These are phyloP conservation scores for Piper longum DNA, from an alignment of 164 flowering plant species.

Conservation along the genomic window DNA sequence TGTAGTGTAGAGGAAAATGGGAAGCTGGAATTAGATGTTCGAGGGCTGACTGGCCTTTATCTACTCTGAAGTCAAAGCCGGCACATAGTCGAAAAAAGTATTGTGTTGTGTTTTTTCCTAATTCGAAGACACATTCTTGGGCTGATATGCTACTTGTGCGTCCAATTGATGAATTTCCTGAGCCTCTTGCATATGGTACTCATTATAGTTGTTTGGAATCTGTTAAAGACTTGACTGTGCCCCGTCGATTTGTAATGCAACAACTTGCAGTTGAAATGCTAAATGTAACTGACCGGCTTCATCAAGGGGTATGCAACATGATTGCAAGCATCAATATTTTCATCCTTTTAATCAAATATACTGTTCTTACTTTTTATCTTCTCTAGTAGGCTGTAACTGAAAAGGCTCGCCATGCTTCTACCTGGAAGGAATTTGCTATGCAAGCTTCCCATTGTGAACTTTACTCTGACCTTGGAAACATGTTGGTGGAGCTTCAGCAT, in stretches of 20 bases:
- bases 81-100: conserved; percentile 73
- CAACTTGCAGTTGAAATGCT: conserved; percentile 67
- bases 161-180: conserved; percentile 59
- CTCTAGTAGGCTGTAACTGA: conserved; percentile 57
- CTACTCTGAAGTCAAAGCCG: conserved; percentile 71
- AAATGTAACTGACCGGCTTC: conserved; percentile 58
- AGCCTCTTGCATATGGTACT: conserved; percentile 62
- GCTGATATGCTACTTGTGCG: conserved; percentile 66
- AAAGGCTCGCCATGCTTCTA: conserved; percentile 45
- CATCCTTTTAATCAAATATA: not conserved
- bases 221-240: conserved; percentile 70
- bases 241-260: conserved; percentile 71
- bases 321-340: not conserved
- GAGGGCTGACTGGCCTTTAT: conserved; percentile 77
- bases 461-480: conserved; percentile 76
- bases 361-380: conserved; percentile 5
- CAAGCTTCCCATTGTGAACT: conserved; percentile 66
- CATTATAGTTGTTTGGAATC: conserved; percentile 51
- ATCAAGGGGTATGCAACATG: conserved; percentile 41
- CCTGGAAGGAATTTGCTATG: conserved; percentile 86
- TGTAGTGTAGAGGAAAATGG: conserved; percentile 96
- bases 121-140: conserved; percentile 75
- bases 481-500: conserved; percentile 71
- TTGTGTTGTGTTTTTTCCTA: conserved; percentile 73
- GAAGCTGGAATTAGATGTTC: conserved; percentile 85